phyloP scores from a whole-genome alignment of 306 rosid genomes.

The Cyamopsis tetragonoloba region DNA sequence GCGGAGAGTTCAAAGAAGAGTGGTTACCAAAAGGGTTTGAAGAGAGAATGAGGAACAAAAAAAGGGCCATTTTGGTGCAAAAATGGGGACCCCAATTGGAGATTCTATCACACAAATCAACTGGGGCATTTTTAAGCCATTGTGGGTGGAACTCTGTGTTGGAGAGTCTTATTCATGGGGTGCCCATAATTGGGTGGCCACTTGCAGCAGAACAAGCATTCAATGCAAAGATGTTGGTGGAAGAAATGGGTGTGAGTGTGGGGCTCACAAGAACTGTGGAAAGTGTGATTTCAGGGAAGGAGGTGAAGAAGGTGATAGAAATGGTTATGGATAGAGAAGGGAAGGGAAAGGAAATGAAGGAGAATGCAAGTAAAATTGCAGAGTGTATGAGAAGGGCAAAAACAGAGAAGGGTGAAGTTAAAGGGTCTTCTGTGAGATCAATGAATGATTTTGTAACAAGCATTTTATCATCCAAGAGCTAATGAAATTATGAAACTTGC shows the following conservation, averaged over 20 bases:
- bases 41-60: conserved; percentile 41
- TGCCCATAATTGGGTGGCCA: conserved; percentile 80
- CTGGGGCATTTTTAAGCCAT: conserved; percentile 69
- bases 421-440: conserved; percentile 41
- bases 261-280: conserved; percentile 50
- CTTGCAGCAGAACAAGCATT: conserved; percentile 71
- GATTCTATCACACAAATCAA: conserved; percentile 53
- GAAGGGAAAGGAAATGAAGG: conserved; percentile 49
- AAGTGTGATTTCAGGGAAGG: conserved; percentile 22
- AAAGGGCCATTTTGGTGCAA: conserved; percentile 45
- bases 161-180: conserved; percentile 72
- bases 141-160: conserved; percentile 86
- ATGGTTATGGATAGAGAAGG: conserved; percentile 40
- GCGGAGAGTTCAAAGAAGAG: conserved; percentile 41
- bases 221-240: conserved; percentile 73
- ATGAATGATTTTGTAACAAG: conserved; percentile 34
- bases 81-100: conserved; percentile 86
- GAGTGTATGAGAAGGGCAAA: conserved; percentile 36
- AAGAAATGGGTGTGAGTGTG: conserved; percentile 64
- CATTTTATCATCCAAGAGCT: too few species aligned
- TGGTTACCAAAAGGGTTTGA: conserved; percentile 72
- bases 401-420: conserved; percentile 23
- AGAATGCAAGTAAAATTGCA: conserved; percentile 36
- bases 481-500: too few species aligned
- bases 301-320: conserved; percentile 53